Evolutionary conservation across 2,329 filamentous ascomycete species (phyloP).

Genomic region (Verticillium albo-atrum): DNA sequence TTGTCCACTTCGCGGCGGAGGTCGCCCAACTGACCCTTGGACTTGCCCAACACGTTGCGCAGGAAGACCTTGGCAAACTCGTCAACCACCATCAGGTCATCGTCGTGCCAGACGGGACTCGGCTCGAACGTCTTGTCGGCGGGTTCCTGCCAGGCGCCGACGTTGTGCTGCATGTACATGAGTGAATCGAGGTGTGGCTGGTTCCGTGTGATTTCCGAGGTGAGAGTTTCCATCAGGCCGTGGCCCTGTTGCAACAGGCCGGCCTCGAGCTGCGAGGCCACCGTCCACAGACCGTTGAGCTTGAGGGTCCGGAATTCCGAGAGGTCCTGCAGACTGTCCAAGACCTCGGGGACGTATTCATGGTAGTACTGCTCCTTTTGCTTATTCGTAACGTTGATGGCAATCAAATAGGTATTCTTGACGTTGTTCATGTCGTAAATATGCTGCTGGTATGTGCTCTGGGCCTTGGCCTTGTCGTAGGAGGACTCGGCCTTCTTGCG

Average conservation of each 20-base stretch:
- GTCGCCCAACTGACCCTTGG: constrained; percentile 77
- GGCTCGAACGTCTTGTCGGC: constrained; percentile 83
- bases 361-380: constrained; percentile 97
- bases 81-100: constrained; percentile 79
- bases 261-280: constrained; percentile 76
- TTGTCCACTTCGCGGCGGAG: constrained; percentile 79
- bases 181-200: constrained; percentile 86
- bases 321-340: constrained; percentile 91
- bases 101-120: constrained; percentile 95
- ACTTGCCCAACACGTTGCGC: constrained; percentile 87
- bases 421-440: constrained; percentile 92
- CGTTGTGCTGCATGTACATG: constrained; percentile 97
- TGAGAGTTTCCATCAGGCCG: constrained; percentile 66
- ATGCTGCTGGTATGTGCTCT: constrained; percentile 88
- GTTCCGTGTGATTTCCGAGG: constrained; percentile 81
- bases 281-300: constrained; percentile 80
- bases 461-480: constrained; percentile 92
- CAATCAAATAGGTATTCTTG: constrained; percentile 97
- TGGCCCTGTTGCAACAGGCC: constrained; percentile 71
- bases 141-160: constrained; percentile 77
- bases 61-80: constrained; percentile 85
- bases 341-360: constrained; percentile 88
- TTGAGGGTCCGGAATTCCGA: constrained; percentile 83
- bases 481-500: constrained; percentile 92
- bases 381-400: constrained; percentile 95